phyloP scores from a whole-genome alignment of 441 rosid genomes.

The Pelargonium australe region DNA sequence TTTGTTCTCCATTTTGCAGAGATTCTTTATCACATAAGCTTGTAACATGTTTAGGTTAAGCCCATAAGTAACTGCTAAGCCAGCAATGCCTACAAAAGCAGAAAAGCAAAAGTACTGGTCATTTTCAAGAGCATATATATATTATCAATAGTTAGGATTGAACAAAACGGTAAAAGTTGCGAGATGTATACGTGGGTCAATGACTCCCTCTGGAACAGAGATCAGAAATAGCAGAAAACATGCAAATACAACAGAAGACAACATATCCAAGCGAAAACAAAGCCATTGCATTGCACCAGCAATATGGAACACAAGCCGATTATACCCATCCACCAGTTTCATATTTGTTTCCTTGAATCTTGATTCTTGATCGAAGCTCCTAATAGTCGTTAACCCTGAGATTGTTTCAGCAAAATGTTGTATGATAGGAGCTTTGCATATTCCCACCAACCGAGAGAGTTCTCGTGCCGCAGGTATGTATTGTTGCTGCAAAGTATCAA shows the following conservation, averaged over 20 bases:
- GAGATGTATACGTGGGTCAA: constrained; percentile 57
- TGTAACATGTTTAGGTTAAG: constrained; percentile 63
- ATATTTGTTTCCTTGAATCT: constrained; percentile 60
- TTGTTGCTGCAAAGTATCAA: constrained; percentile 44
- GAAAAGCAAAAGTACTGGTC: not conserved
- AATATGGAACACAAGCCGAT: constrained; percentile 58
- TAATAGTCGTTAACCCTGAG: constrained; percentile 69
- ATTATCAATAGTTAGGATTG: not conserved
- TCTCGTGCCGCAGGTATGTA: constrained; percentile 79
- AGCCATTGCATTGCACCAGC: constrained; percentile 87
- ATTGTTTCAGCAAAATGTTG: constrained; percentile 83
- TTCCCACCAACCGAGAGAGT: constrained; percentile 66
- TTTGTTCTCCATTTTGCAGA: constrained; percentile 61
- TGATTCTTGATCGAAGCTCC: constrained; percentile 70
- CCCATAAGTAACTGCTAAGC: constrained; percentile 79
- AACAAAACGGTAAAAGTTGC: not conserved
- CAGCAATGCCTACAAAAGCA: constrained; percentile 54
- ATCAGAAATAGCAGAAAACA: constrained; percentile 58
- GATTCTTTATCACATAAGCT: constrained; percentile 52
- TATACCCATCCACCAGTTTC: constrained; percentile 58
- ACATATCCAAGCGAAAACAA: constrained; percentile 65
- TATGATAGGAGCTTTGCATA: constrained; percentile 71
- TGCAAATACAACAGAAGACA: constrained; percentile 63
- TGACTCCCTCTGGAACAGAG: constrained; percentile 55
- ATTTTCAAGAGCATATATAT: constrained; percentile 7